Evolutionary conservation across 495 filamentous ascomycete species (phyloP), one percentile per base, ranked within the genome.

Genomic region (Chaetomidium leptoderma): DNA sequence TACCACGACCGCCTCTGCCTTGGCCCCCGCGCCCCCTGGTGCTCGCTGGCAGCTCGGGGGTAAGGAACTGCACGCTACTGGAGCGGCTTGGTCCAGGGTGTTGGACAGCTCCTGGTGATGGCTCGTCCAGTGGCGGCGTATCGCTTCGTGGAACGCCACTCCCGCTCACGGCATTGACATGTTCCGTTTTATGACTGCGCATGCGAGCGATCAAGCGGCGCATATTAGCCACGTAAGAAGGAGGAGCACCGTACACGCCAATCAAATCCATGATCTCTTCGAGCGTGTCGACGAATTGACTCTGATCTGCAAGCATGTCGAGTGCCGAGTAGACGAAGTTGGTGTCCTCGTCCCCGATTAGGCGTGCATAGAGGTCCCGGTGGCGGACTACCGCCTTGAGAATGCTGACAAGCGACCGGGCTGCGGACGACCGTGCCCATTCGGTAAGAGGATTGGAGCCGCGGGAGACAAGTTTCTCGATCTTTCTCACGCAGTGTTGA

Each of bases 311-410:
- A 2, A 78, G 68, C 29, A 68, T 68, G 21, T 64, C 63, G 11
- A 79, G 67, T 4, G 67, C 58, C 16, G 70, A 66, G 36, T 71
- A 61, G 36, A 72, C 70, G 52, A 77, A 78, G 42, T 70, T 66
- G 14, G 48, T 57, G 55, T 71, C 71, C 13, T 64, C 61, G 40
- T 67, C 67, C 6, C 74, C 71, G 1, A 79, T 52, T 8, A 79
- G 69, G 4, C 66, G 65, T 33, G 61, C 58, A 60, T 70, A 78
- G 4, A 79, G 67, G 45, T 74, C 74, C 4, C 65, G 61, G 17
- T 69, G 67, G 39, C 55, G 40, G 19, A 65, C 67, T 1, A 78
- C 71, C n/a, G 66, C 62, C 33, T 66, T 61, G 29, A 79, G 72
- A 16, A 75, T 72, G 54, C 69, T 64, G 14, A 77, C 65, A 8